These are phyloP conservation scores for Penium margaritaceum DNA, from an alignment of 139 green algal species.

Conservation along the genomic window DNA sequence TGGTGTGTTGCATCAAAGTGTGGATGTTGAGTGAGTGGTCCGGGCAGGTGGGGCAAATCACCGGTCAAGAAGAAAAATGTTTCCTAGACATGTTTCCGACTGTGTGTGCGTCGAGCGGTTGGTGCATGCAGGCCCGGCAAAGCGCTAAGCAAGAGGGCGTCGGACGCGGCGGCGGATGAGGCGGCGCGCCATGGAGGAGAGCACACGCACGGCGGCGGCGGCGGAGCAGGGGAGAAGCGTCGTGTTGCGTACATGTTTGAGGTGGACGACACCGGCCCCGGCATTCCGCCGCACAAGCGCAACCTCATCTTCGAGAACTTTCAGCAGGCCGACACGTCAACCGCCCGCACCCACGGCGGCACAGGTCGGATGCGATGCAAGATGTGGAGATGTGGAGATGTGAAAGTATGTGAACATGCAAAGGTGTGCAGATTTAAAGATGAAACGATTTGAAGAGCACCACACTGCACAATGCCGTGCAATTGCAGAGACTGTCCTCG, in stretches of 20 bases:
- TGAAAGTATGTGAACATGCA: background rate
- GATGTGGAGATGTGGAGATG: background rate
- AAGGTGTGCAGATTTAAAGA: no score
- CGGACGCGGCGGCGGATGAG: no score
- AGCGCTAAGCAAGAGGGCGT: no score
- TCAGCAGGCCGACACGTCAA: constrained; percentile 38
- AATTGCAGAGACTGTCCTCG: no score
- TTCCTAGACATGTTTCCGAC: no score
- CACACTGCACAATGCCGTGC: no score
- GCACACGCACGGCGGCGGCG: background rate
- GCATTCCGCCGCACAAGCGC: constrained; percentile 34
- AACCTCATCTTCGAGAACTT: constrained; percentile 43
- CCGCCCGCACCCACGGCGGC: constrained; percentile 30
- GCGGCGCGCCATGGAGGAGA: background rate
- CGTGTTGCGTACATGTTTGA: constrained; percentile 24
- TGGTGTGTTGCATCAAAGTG: no score
- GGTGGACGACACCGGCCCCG: constrained; percentile 43
- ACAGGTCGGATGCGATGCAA: constrained; percentile 5
- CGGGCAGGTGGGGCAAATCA: no score
- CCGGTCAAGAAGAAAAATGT: no score
- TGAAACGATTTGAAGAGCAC: no score
- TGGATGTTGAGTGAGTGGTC: no score
- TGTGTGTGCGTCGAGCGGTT: background rate
- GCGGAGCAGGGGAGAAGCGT: background rate
- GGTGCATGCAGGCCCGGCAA: background rate